Evolutionary conservation across 768 basidiomycete species (phyloP).

Genomic region (Mycena pura): DNA sequence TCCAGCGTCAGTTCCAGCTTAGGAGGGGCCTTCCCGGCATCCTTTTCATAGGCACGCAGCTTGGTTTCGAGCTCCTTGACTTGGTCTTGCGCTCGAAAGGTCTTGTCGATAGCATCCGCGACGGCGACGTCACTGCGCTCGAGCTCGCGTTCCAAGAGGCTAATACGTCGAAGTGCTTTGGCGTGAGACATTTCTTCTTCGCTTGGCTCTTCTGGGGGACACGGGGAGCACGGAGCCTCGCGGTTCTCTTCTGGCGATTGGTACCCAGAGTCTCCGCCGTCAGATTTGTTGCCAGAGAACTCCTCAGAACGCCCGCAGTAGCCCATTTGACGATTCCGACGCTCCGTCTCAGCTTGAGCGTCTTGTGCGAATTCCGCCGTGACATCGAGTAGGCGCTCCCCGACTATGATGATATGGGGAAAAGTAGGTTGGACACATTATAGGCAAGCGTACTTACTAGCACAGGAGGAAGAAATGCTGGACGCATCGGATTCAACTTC

Average conservation of each 20-base stretch:
- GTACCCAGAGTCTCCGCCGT: constrained; percentile 21
- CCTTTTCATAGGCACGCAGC: constrained; percentile 11
- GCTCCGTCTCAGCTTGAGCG: constrained; percentile 12
- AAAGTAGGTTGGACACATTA: too few relatives aligned
- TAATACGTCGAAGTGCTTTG: constrained; percentile 22
- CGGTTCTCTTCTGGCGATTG: constrained; percentile 16
- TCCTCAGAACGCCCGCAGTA: neutral
- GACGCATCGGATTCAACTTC: constrained; percentile 17
- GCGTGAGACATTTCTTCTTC: constrained; percentile 9
- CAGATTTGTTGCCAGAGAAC: neutral
- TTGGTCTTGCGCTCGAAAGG: constrained; percentile 26
- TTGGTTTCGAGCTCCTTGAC: constrained; percentile 23
- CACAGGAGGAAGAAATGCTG: constrained; percentile 25
- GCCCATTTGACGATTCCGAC: neutral
- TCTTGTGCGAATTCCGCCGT: constrained; percentile 27
- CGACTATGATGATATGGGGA: constrained; percentile 21
- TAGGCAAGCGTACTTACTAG: constrained; percentile 13
- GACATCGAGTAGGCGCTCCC: constrained; percentile 34
- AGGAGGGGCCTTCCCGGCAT: constrained; percentile 5
- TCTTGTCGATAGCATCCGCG: constrained; percentile 26
- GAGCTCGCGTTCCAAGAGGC: constrained; percentile 28
- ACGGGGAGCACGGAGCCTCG: constrained; percentile 14
- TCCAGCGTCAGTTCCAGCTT: constrained; percentile 19
- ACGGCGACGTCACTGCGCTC: constrained; percentile 29
- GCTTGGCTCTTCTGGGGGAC: constrained; percentile 17